Conservation (phyloP, 2,329 filamentous ascomycete genomes). For the Colletotrichum musicola region DNA sequence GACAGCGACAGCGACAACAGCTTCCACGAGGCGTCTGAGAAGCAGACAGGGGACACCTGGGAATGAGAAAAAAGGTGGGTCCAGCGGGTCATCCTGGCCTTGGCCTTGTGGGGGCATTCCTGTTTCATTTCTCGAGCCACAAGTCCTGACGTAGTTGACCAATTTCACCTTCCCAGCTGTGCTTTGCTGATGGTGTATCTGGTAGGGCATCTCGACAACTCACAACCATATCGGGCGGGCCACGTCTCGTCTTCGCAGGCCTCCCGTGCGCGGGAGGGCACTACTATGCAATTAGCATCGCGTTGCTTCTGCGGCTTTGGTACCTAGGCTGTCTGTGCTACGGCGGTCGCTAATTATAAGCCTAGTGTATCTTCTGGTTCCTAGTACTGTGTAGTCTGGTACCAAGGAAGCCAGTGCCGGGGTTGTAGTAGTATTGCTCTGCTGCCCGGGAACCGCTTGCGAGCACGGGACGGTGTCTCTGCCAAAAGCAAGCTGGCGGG, state of each 20-base stretch:
- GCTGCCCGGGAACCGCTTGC: conserved; percentile 11
- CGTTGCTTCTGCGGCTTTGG: not conserved
- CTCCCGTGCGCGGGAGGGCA: not conserved
- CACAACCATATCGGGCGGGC: conserved; percentile 4
- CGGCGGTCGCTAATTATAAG: not conserved
- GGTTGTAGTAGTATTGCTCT: conserved; percentile 1
- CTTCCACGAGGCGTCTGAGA: too few relatives aligned
- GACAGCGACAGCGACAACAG: too few relatives aligned
- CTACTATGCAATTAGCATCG: not conserved
- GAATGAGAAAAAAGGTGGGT: conserved; percentile 1
- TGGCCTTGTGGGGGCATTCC: conserved; percentile 36
- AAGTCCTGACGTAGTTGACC: conserved; percentile 36
- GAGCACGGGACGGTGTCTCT: conserved; percentile 10
- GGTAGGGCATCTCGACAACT: conserved; percentile 9
- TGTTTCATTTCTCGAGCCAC: conserved; percentile 34
- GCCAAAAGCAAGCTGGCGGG: conserved; percentile 28
- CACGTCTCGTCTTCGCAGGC: conserved; percentile 3
- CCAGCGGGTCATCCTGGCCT: conserved; percentile 18
- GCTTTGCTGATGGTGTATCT: too few relatives aligned
- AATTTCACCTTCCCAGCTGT: conserved; percentile 1
- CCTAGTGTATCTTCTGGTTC: too few relatives aligned
- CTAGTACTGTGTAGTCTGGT: too few relatives aligned
- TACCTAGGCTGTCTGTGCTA: not conserved
- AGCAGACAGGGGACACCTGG: not conserved
- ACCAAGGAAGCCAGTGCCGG: not conserved